Percentiles rank a stretch among this genome's conserved stretches.
Conservation (phyloP, 2,329 filamentous ascomycete genomes). For the Calonectria multiphialidica region DNA sequence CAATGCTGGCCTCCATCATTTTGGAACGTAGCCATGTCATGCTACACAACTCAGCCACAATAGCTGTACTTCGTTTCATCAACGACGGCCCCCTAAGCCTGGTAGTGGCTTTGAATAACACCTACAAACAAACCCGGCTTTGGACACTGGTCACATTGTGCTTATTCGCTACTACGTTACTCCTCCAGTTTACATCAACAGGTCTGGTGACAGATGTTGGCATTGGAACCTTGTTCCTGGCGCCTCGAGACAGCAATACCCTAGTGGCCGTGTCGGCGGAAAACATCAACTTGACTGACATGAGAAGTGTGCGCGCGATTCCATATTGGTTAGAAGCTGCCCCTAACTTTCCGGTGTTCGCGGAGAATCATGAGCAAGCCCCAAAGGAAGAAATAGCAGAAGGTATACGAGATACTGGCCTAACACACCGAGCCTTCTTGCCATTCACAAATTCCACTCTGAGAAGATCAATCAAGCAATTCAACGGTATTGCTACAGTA, state of each 20-base stretch:
- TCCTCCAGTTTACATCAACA: slow-evolving; percentile 9
- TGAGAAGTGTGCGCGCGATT: neutral
- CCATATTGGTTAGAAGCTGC: slow-evolving; percentile 5
- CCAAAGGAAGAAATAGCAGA: neutral
- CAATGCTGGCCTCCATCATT: slow-evolving; percentile 15
- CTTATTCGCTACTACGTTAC: neutral
- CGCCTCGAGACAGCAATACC: neutral
- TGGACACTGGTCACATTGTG: neutral
- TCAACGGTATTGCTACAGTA: neutral
- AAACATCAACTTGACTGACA: slow-evolving; percentile 1
- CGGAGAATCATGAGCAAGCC: neutral
- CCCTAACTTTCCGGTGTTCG: slow-evolving; percentile 7
- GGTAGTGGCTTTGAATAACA: neutral
- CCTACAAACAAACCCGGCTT: neutral
- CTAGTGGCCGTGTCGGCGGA: neutral
- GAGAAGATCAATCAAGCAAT: slow-evolving; percentile 3
- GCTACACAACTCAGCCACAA: neutral
- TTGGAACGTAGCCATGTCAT: neutral
- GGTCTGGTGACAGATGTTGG: slow-evolving; percentile 1
- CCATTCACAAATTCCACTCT: slow-evolving; percentile 3
- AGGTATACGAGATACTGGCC: neutral
- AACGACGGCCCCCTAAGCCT: slow-evolving; percentile 12
- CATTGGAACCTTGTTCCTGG: neutral
- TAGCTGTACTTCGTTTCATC: slow-evolving; percentile 1
- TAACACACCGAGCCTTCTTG: slow-evolving; percentile 8